phyloP scores from a whole-genome alignment of 2,329 filamentous ascomycete species.

The Cryphonectria nitschkei region DNA sequence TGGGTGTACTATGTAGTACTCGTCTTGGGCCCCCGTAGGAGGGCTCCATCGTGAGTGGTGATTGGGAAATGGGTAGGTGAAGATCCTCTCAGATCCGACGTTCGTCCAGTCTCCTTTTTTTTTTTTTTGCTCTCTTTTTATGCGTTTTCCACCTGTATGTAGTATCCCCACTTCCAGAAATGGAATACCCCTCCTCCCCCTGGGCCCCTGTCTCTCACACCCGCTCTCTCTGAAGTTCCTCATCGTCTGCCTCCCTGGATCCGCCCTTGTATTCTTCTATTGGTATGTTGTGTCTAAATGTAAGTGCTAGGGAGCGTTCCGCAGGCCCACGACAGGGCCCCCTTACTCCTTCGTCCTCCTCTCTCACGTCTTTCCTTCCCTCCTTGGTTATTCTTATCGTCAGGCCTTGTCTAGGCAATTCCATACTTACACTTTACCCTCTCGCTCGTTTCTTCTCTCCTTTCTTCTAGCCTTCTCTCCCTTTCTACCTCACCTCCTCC shows the following conservation, averaged over 20 bases:
- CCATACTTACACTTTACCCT: background rate
- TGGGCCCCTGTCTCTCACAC: conserved; percentile 19
- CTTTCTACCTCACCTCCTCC: conserved; percentile 15
- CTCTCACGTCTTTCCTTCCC: conserved; percentile 13
- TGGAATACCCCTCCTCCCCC: conserved; percentile 21
- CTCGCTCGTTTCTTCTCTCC: conserved; percentile 3
- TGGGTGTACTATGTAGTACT: background rate
- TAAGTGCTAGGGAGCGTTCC: background rate
- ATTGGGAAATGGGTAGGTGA: conserved; percentile 2
- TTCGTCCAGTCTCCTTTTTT: conserved; percentile 24
- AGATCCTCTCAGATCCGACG: conserved; percentile 17
- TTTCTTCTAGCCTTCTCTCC: conserved; percentile 13
- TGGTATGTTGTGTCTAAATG: conserved; percentile 12
- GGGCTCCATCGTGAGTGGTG: conserved; percentile 2
- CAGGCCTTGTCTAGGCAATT: conserved; percentile 7
- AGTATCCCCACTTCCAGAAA: conserved; percentile 25
- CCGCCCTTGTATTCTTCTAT: background rate
- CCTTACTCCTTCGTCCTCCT: conserved; percentile 20
- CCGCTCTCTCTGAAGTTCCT: background rate
- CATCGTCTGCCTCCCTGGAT: conserved; percentile 19
- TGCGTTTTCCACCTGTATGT: background rate
- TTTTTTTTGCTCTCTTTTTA: background rate
- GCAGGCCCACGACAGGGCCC: conserved; percentile 10
- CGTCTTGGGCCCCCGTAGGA: background rate
- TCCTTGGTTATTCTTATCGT: conserved; percentile 13